Conservation (phyloP, 345 rosid species). For the Aethionema arabicum region DNA sequence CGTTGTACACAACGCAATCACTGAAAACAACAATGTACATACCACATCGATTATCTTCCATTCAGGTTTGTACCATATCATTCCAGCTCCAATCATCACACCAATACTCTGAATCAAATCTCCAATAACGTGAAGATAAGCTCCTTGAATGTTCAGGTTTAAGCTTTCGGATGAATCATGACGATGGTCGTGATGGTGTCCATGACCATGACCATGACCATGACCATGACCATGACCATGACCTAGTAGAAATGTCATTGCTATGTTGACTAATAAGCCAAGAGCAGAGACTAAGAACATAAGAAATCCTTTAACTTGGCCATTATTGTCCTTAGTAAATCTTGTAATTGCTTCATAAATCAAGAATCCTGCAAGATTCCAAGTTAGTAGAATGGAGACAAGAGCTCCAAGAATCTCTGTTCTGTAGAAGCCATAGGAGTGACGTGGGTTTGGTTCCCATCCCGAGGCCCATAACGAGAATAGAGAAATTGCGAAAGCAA, state of each 20-base stretch:
- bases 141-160: slow-evolving; percentile 58
- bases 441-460: no score
- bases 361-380: slow-evolving; percentile 1
- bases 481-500: no score
- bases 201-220: slow-evolving; percentile 24
- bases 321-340: neutral
- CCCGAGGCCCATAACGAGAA: no score
- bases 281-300: no score
- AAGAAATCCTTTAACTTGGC: no score
- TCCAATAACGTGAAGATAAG: slow-evolving; percentile 57
- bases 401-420: no score
- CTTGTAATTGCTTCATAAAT: slow-evolving; percentile 57
- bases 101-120: slow-evolving; percentile 69
- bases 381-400: no score
- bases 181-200: slow-evolving; percentile 28
- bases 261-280: no score
- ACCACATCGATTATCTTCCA: slow-evolving; percentile 59
- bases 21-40: slow-evolving; percentile 55
- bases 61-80: slow-evolving; percentile 54
- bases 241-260: no score
- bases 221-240: slow-evolving; percentile 25
- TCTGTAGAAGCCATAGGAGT: no score
- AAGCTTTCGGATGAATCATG: slow-evolving; percentile 38
- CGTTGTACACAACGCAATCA: slow-evolving; percentile 46
- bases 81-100: slow-evolving; percentile 64